Conservation (phyloP, 2,329 filamentous ascomycete species). For the Colletotrichum lindemuthianum region DNA sequence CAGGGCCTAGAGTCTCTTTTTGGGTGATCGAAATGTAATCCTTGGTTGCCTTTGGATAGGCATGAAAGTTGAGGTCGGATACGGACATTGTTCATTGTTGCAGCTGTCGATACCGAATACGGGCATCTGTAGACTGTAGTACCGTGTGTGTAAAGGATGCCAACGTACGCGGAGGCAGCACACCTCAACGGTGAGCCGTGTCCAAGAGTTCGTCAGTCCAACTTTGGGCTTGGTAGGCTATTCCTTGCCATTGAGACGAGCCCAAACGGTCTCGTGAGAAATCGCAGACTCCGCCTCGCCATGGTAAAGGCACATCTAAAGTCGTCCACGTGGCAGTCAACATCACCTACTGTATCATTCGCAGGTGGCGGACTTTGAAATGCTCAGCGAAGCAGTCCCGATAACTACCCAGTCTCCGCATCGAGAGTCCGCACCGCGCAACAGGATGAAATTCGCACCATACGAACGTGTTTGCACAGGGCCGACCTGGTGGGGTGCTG, state of each 20-base stretch:
- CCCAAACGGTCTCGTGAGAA: background rate
- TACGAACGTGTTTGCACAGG: no score
- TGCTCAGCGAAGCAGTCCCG: no score
- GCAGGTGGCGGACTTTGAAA: no score
- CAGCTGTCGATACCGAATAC: background rate
- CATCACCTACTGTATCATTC: no score
- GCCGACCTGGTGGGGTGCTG: no score
- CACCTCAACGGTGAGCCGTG: constrained; percentile 24
- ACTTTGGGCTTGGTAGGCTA: background rate
- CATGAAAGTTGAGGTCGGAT: background rate
- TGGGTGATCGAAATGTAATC: no score
- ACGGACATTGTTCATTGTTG: background rate
- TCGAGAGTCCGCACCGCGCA: no score
- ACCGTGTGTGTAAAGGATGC: background rate
- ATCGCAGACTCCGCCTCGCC: no score
- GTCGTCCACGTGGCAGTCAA: constrained; percentile 22
- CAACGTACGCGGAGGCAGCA: background rate
- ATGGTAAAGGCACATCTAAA: no score
- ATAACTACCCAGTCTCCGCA: no score
- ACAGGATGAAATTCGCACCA: no score
- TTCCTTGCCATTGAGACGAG: constrained; percentile 10
- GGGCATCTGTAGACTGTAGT: background rate
- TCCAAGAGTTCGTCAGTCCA: constrained; percentile 14
- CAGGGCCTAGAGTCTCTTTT: background rate
- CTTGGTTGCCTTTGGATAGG: no score